Evolutionary conservation across 2,329 filamentous ascomycete genomes (phyloP).

Genomic region (Grosmannia huntii): DNA sequence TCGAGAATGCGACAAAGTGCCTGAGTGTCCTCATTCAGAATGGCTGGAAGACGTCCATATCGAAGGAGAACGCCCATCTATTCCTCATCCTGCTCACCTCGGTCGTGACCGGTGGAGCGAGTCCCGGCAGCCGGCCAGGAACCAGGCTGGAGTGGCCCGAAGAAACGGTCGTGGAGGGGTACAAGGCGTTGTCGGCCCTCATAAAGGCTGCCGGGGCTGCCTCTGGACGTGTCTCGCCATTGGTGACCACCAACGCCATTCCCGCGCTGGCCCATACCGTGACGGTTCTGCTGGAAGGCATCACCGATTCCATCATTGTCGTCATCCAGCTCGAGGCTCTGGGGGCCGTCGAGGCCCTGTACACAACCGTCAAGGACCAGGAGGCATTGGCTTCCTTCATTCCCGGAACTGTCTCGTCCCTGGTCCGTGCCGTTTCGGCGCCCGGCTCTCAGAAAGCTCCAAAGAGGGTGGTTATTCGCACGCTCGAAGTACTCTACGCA

Average conservation of each 20-base stretch:
- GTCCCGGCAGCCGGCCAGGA: constrained; percentile 23
- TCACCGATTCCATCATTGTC: constrained; percentile 50
- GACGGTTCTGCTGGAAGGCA: constrained; percentile 63
- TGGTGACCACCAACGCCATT: constrained; percentile 47
- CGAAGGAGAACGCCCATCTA: constrained; percentile 64
- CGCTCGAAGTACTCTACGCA: constrained; percentile 43
- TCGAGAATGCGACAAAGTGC: constrained; percentile 68
- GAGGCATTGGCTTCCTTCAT: constrained; percentile 75
- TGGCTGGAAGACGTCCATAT: constrained; percentile 66
- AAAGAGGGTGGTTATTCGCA: constrained; percentile 50
- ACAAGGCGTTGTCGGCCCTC: constrained; percentile 55
- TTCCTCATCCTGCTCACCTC: constrained; percentile 76
- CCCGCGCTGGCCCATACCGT: constrained; percentile 74
- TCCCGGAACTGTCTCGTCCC: constrained; percentile 71
- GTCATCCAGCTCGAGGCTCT: constrained; percentile 62
- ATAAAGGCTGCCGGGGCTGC: constrained; percentile 40
- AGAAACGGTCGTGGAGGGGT: constrained; percentile 61
- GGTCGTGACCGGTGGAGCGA: constrained; percentile 61
- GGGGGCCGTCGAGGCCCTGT: constrained; percentile 48
- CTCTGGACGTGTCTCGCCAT: constrained; percentile 20
- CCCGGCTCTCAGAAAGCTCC: constrained; percentile 42
- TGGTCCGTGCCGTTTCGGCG: constrained; percentile 63
- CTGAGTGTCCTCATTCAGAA: constrained; percentile 58
- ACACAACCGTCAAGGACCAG: constrained; percentile 52
- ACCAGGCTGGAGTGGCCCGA: constrained; percentile 43